phyloP scores from a whole-genome alignment of 2,329 filamentous ascomycete species.

The Botrytis cinerea region DNA sequence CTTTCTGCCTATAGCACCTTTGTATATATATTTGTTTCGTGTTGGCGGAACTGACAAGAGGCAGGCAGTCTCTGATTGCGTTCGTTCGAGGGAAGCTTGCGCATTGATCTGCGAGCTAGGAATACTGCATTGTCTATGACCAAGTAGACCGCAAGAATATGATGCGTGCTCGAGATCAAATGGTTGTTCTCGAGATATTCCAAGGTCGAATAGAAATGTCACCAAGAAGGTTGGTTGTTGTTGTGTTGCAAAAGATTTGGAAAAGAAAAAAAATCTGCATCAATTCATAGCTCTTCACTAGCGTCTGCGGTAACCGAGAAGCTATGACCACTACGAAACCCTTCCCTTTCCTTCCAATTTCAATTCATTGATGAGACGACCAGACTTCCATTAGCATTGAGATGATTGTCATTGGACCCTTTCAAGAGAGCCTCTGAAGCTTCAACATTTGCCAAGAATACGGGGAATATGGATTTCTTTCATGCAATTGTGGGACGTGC shows the following conservation, averaged over 20 bases:
- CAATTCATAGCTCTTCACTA: constrained; percentile 12
- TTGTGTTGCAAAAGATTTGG: background rate
- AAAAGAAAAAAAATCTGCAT: constrained; percentile 7
- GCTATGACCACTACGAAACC: constrained; percentile 7
- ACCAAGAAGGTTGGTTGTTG: background rate
- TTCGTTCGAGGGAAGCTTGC: background rate
- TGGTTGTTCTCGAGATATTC: background rate
- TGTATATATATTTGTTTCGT: constrained; percentile 7
- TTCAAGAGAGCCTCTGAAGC: background rate
- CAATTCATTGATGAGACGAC: background rate
- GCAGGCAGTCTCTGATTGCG: background rate
- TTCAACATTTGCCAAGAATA: background rate
- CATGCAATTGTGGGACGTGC: background rate
- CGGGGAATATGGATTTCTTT: background rate
- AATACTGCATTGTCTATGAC: background rate
- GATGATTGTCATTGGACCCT: background rate
- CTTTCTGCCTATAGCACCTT: background rate
- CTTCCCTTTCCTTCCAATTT: background rate
- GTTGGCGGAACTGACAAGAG: background rate
- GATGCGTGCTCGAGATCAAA: background rate
- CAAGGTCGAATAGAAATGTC: background rate
- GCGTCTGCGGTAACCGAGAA: constrained; percentile 10
- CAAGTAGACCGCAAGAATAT: background rate
- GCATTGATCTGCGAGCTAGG: background rate
- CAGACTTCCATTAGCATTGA: background rate